These are phyloP conservation scores for Phoenix dactylifera DNA, from an alignment of 176 grass and related monocot species.

Conservation along the genomic window DNA sequence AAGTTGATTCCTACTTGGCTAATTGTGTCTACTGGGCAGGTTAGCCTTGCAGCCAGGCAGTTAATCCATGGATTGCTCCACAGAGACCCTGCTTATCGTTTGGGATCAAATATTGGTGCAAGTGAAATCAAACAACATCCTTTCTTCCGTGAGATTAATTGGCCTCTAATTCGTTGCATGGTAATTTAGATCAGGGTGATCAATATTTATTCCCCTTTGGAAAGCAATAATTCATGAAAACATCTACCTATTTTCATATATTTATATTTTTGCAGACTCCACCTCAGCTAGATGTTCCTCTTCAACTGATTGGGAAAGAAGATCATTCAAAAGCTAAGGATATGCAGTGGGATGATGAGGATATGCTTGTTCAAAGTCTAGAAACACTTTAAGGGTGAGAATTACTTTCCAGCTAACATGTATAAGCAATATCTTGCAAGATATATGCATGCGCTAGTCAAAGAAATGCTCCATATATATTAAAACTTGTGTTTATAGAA, in stretches of 20 bases:
- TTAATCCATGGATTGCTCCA: constrained; percentile 81
- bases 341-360: constrained; percentile 36
- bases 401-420: background rate
- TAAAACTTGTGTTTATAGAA: too few relatives aligned
- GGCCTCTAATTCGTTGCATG: constrained; percentile 97
- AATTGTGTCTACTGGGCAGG: constrained; percentile 28
- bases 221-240: background rate
- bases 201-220: background rate
- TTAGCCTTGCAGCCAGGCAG: constrained; percentile 69
- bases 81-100: constrained; percentile 71
- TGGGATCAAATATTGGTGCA: constrained; percentile 71
- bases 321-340: constrained; percentile 36
- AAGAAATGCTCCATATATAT: too few relatives aligned
- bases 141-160: constrained; percentile 72
- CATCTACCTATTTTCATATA: constrained; percentile 2
- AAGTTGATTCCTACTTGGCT: too few relatives aligned
- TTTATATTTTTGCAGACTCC: constrained; percentile 43
- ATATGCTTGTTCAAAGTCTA: constrained; percentile 12
- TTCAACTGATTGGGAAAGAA: constrained; percentile 58
- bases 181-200: constrained; percentile 32
- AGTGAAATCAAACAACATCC: constrained; percentile 92
- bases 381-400: constrained; percentile 59
- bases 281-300: constrained; percentile 64
- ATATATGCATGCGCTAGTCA: too few relatives aligned
- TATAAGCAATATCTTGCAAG: background rate